Conservation (phyloP, 2,329 filamentous ascomycete genomes). For the Clarireedia monteithiana region DNA sequence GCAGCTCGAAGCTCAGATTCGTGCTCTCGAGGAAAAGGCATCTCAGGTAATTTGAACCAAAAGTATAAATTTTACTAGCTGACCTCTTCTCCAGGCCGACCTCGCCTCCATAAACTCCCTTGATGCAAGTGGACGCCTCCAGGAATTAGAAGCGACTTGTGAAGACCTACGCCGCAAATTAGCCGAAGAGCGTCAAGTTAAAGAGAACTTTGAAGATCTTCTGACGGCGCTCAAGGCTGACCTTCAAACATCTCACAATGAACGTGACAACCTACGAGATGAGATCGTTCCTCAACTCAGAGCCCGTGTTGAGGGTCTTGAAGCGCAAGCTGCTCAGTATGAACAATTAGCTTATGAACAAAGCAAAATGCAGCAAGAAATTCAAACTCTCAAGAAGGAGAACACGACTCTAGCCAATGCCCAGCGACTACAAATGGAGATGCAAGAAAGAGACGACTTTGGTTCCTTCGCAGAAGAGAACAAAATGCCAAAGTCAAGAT, state of each 20-base stretch:
- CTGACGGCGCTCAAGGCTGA: conserved; percentile 77
- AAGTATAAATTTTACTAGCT: conserved; percentile 12
- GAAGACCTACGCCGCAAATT: conserved; percentile 79
- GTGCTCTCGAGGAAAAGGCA: conserved; percentile 71
- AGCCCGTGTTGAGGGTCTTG: conserved; percentile 69
- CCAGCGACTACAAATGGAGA: conserved; percentile 40
- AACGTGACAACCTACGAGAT: conserved; percentile 86
- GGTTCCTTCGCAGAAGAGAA: conserved; percentile 55
- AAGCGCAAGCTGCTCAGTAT: conserved; percentile 63
- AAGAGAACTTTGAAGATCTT: conserved; percentile 90
- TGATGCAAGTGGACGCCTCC: conserved; percentile 54
- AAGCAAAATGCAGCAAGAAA: conserved; percentile 79
- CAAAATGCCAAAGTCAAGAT: conserved; percentile 7
- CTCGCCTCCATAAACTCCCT: conserved; percentile 45
- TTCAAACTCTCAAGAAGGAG: conserved; percentile 61
- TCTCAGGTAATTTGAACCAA: conserved; percentile 43
- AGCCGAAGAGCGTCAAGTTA: conserved; percentile 75
- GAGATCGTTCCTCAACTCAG: conserved; percentile 76
- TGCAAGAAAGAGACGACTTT: conserved; percentile 40
- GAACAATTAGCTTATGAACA: conserved; percentile 72
- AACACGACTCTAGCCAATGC: conserved; percentile 45
- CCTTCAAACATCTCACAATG: conserved; percentile 72
- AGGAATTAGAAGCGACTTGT: conserved; percentile 70
- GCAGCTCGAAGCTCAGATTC: conserved; percentile 75
- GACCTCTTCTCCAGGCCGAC: conserved; percentile 27